A percentile compares a stretch with the other conserved stretches of the same genome.
phyloP scores from a whole-genome alignment of 805 yeast species.

The Soucietia sequanensis region DNA sequence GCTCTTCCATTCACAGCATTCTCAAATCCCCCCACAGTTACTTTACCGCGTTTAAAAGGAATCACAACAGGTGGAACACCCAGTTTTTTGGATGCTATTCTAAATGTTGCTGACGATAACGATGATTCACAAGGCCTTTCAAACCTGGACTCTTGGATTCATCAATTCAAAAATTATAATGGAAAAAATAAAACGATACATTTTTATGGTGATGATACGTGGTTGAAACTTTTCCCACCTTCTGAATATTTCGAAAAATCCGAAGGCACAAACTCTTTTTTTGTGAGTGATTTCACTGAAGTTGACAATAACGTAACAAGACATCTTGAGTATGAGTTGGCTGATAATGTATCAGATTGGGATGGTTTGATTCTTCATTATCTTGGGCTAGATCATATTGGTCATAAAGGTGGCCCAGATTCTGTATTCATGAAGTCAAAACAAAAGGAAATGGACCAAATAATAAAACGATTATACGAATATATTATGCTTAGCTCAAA shows the following conservation, averaged over 20 bases:
- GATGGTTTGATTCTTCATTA: constrained; percentile 87
- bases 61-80: constrained; percentile 95
- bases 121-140: constrained; percentile 64
- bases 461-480: constrained; percentile 52
- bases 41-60: constrained; percentile 90
- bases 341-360: constrained; percentile 51
- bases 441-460: constrained; percentile 80
- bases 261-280: constrained; percentile 93
- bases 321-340: constrained; percentile 65
- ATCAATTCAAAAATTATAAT: constrained; percentile 49
- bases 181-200: constrained; percentile 49
- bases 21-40: constrained; percentile 95
- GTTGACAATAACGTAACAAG: constrained; percentile 93
- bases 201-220: constrained; percentile 97
- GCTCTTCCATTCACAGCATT: constrained; percentile 90
- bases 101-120: constrained; percentile 91
- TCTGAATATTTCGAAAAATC: constrained; percentile 49
- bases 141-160: constrained; percentile 84
- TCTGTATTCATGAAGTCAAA: constrained; percentile 79
- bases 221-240: constrained; percentile 85
- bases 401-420: constrained; percentile 92
- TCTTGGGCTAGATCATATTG: constrained; percentile 94
- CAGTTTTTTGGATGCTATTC: constrained; percentile 87
- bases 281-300: constrained; percentile 91
- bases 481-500: constrained; percentile 15